phyloP scores from a whole-genome alignment of 2,329 filamentous ascomycete genomes.

The Xylariomycetidae sp. region DNA sequence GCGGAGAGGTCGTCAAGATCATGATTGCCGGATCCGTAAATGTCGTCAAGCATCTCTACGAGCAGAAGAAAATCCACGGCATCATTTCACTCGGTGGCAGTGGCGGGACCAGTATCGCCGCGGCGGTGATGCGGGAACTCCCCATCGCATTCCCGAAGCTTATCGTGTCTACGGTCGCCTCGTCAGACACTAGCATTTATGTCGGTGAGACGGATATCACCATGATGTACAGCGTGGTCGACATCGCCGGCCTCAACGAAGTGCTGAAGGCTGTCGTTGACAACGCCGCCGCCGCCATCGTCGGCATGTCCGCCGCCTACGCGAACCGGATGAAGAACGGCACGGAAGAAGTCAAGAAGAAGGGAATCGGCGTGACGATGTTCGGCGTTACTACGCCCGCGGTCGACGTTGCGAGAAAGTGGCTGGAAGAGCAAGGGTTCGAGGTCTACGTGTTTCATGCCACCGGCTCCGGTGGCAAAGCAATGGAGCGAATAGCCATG shows the following conservation, averaged over 20 bases:
- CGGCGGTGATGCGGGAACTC: slow-evolving; percentile 56
- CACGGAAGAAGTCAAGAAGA: slow-evolving; percentile 26
- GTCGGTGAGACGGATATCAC: slow-evolving; percentile 65
- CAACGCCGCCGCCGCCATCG: slow-evolving; percentile 60
- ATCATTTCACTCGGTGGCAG: slow-evolving; percentile 59
- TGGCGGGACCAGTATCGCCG: slow-evolving; percentile 56
- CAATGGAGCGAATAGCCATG: slow-evolving; percentile 61
- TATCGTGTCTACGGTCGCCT: slow-evolving; percentile 66
- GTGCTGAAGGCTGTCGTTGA: slow-evolving; percentile 52
- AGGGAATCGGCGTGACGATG: slow-evolving; percentile 63
- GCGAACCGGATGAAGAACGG: slow-evolving; percentile 7
- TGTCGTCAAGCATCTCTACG: slow-evolving; percentile 35
- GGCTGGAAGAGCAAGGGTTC: slow-evolving; percentile 42
- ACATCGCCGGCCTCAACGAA: slow-evolving; percentile 61
- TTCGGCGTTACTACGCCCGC: slow-evolving; percentile 69
- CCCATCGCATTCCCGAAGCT: slow-evolving; percentile 66
- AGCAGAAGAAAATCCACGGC: slow-evolving; percentile 41
- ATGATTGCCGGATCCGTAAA: slow-evolving; percentile 46
- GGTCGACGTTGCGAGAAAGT: slow-evolving; percentile 48
- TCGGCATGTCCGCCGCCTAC: slow-evolving; percentile 51
- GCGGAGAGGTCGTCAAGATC: slow-evolving; percentile 47
- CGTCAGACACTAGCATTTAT: slow-evolving; percentile 60
- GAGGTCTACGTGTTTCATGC: slow-evolving; percentile 67
- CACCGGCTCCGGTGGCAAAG: slow-evolving; percentile 62
- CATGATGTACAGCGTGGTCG: slow-evolving; percentile 68